Evolutionary conservation across 768 basidiomycete genomes (phyloP).

Genomic region (Mycena chlorophos): DNA sequence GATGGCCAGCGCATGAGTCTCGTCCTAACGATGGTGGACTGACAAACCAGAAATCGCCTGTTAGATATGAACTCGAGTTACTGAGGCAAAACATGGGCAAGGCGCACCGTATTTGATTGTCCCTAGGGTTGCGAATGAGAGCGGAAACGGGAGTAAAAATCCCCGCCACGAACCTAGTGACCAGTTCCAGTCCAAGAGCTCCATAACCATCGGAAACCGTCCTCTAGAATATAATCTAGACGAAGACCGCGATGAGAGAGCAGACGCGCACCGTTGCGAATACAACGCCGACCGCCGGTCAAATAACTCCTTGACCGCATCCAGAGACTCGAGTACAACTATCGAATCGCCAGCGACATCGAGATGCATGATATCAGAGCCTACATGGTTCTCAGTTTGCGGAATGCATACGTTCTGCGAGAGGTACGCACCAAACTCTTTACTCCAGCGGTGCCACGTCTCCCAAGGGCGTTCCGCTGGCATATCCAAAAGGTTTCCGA

Average conservation of each 20-base stretch:
- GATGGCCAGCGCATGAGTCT: conserved; percentile 2
- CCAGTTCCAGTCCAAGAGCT: not conserved
- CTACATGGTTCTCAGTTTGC: conserved; percentile 21
- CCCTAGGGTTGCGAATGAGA: conserved; percentile 1
- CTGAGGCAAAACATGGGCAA: not conserved
- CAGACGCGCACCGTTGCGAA: conserved; percentile 34
- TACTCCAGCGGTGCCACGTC: conserved; percentile 35
- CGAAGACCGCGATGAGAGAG: not conserved
- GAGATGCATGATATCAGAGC: conserved; percentile 30
- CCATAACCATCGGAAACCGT: not conserved
- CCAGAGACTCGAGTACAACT: conserved; percentile 30
- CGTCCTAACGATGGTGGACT: too few relatives aligned
- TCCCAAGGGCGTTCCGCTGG: conserved; percentile 34
- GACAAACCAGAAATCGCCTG: conserved; percentile 20
- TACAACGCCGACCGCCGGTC: conserved; percentile 41
- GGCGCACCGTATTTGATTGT: conserved; percentile 19
- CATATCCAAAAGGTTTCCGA: conserved; percentile 36
- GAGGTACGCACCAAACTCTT: conserved; percentile 29
- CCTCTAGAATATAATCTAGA: not conserved
- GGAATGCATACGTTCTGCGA: not conserved
- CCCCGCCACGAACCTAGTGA: not conserved
- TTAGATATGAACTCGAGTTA: not conserved
- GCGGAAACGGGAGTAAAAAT: not conserved
- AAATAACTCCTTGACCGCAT: conserved; percentile 34
- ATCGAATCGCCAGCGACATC: conserved; percentile 37